Evolutionary conservation across 2,329 filamentous ascomycete genomes (phyloP).

Genomic region (Botrytis fragariae): DNA sequence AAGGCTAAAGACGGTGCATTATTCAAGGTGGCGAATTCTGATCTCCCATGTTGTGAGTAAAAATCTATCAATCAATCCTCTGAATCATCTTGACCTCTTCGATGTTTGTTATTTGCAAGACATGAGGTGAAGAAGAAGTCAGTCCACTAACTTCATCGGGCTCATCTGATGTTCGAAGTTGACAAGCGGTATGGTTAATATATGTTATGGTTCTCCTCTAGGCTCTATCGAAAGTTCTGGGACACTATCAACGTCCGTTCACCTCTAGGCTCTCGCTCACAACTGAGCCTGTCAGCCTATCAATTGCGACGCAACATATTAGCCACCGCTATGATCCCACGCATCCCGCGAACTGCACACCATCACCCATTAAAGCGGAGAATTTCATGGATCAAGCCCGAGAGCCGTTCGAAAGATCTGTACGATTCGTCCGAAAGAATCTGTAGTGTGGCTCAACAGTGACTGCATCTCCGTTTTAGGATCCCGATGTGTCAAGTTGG

Average conservation of each 20-base stretch:
- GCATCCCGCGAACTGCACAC: background rate
- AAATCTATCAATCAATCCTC: background rate
- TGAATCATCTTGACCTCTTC: background rate
- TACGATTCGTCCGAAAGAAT: background rate
- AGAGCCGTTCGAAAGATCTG: background rate
- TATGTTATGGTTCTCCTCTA: too few species aligned
- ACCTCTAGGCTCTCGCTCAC: background rate
- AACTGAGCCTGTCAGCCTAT: background rate
- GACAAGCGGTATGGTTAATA: background rate
- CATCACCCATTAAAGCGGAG: conserved; percentile 2
- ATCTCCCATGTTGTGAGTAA: background rate
- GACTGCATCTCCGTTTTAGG: background rate
- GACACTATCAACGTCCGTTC: conserved; percentile 4
- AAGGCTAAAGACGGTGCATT: background rate
- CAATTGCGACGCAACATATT: background rate
- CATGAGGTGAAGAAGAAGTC: background rate
- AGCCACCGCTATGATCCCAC: conserved; percentile 7
- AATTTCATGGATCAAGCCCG: background rate
- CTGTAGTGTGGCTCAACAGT: conserved; percentile 8
- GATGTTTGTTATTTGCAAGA: background rate
- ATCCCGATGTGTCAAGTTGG: background rate
- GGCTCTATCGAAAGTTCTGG: background rate
- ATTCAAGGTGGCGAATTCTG: background rate
- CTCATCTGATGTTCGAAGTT: background rate
- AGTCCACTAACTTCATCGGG: background rate